Percentiles rank a stretch among this genome's conserved stretches.
phyloP scores from a whole-genome alignment of 352 stramenopile species.

The Phytophthora pistaciae region DNA sequence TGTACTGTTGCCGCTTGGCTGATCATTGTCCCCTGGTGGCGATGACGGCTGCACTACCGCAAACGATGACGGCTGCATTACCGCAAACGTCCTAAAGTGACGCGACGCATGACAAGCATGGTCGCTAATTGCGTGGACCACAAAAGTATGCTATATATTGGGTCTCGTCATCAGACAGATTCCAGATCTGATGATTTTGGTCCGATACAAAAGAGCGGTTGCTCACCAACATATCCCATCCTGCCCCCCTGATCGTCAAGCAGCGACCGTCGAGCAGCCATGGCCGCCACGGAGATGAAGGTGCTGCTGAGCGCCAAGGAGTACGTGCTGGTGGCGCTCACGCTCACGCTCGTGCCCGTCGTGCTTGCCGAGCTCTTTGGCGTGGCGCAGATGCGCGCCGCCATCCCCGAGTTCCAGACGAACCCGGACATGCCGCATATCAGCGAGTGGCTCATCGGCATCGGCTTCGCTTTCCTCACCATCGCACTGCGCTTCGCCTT shows the following conservation, averaged over 20 bases:
- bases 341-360: conserved; percentile 37
- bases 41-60: conserved; percentile 1
- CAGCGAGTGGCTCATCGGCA: conserved; percentile 34
- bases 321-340: conserved; percentile 43
- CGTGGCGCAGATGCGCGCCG: conserved; percentile 43
- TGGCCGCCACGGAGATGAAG: conserved; percentile 49
- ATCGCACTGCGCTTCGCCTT: conserved; percentile 40
- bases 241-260: conserved; percentile 19
- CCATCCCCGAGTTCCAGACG: conserved; percentile 40
- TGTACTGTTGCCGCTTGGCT: not conserved
- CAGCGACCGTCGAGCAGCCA: conserved; percentile 27
- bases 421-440: conserved; percentile 44
- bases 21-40: no score
- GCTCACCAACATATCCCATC: conserved; percentile 22
- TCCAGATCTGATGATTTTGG: not conserved
- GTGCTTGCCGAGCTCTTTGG: conserved; percentile 44
- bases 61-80: conserved; percentile 3
- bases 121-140: not conserved
- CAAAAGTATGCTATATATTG: not conserved
- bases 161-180: not conserved
- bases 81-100: no score
- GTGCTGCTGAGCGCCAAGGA: conserved; percentile 43
- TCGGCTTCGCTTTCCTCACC: conserved; percentile 38
- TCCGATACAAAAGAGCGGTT: not conserved
- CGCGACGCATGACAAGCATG: not conserved